These are phyloP conservation scores for Aspergillus bombycis DNA, from an alignment of 2,329 filamentous ascomycete genomes.

Conservation along the genomic window DNA sequence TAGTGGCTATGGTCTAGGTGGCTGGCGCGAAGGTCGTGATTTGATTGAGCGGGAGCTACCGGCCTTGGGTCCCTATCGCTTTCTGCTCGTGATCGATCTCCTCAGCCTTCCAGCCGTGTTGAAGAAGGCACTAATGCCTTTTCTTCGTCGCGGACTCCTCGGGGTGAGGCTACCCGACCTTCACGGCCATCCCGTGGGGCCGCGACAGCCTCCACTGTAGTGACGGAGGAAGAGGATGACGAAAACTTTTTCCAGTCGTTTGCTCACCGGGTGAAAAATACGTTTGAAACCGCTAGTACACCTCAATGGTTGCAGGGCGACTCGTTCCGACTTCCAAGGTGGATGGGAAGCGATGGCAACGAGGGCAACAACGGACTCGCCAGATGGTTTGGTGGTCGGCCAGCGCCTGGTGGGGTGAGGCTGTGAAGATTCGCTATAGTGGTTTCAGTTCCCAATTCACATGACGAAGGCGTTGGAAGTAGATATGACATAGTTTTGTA, in stretches of 20 bases:
- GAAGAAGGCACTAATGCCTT: constrained; percentile 31
- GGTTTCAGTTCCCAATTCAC: constrained; percentile 16
- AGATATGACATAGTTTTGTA: constrained; percentile 10
- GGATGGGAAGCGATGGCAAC: constrained; percentile 69
- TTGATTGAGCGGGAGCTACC: constrained; percentile 86
- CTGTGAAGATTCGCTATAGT: constrained; percentile 36
- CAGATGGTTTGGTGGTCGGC: constrained; percentile 45
- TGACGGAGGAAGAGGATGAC: constrained; percentile 67
- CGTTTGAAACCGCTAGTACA: constrained; percentile 78
- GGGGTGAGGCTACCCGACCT: constrained; percentile 32
- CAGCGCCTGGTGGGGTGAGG: constrained; percentile 43
- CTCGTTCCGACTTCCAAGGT: constrained; percentile 75
- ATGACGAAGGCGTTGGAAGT: constrained; percentile 30
- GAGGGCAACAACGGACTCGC: constrained; percentile 36
- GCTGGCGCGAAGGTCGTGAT: constrained; percentile 88
- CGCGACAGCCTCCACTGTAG: constrained; percentile 39
- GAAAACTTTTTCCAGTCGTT: constrained; percentile 84
- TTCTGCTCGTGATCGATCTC: constrained; percentile 34
- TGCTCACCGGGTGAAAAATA: constrained; percentile 85
- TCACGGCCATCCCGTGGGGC: constrained; percentile 35
- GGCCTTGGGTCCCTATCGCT: constrained; percentile 57
- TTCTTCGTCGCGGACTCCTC: constrained; percentile 38
- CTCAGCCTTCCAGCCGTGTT: constrained; percentile 30
- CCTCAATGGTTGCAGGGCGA: constrained; percentile 82
- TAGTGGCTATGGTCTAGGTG: constrained; percentile 72